Evolutionary conservation across 2,329 filamentous ascomycete species (phyloP), one percentile per base, ranked within the genome.

Genomic region (Penicillium sp.): DNA sequence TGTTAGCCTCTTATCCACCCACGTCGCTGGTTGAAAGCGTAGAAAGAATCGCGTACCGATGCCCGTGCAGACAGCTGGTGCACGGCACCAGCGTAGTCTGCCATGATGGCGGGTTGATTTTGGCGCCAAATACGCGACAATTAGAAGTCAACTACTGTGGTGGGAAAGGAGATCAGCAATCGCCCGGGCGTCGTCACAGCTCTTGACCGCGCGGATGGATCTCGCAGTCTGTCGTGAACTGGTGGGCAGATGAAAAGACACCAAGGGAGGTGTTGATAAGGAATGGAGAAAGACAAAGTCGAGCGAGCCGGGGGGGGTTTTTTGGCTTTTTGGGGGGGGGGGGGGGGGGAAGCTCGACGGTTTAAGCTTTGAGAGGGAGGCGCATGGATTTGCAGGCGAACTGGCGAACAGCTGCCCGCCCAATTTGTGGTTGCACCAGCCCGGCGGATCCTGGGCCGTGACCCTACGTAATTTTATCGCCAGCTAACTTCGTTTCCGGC

Each of bases 321-420:
- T n/a, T n/a, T n/a, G n/a, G n/a, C n/a, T n/a, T n/a, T n/a, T n/a
- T n/a, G n/a, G n/a, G 48, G 12, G n/a, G 39, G 34, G 39, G 26
- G 44, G 33, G 33, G 26, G 46, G 42, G 41, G 32, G 49, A 41
- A 43, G 24, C 48, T 45, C 50, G 41, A 43, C 48, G 47, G 40
- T 37, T 53, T 52, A 54, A 58, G 50, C 47, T 53, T 53, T 46
- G 49, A 44, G 48, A 39, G 47, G 39, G 51, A 55, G 48, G 53
- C 51, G 50, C 49, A 52, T 48, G 35, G 43, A 18, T 34, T 32
- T 32, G 29, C 29, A 32, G 29, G 29, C 11, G 29, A 32, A 32
- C 29, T 5, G 29, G 11, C 29, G 29, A 32, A 11, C 29, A 7
- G 29, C 29, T 32, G 29, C 8, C 11, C 29, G 11, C 11, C 29